Conservation (phyloP, 768 basidiomycete species). For the Daedaleopsis nitida region DNA sequence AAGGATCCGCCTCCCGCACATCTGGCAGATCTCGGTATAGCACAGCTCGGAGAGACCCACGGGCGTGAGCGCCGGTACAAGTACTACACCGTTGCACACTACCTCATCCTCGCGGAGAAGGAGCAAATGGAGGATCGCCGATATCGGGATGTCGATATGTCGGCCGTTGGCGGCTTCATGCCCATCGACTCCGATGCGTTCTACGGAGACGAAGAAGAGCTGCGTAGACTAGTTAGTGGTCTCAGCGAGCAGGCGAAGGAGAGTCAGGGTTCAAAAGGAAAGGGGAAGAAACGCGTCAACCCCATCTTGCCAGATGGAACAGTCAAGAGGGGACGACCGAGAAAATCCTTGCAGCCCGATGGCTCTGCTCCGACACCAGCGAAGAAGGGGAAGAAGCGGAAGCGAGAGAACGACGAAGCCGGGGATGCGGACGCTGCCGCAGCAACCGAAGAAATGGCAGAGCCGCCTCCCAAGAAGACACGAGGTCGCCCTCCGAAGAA, state of each 20-base stretch:
- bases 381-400: slow-evolving; percentile 34
- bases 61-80: slow-evolving; percentile 87
- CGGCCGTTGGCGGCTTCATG: slow-evolving; percentile 56
- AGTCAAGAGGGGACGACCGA: slow-evolving; percentile 61
- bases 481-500: slow-evolving; percentile 38
- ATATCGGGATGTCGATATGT: slow-evolving; percentile 49
- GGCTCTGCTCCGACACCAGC: not conserved
- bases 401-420: slow-evolving; percentile 14
- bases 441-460: not conserved
- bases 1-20: slow-evolving; percentile 67
- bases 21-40: slow-evolving; percentile 69
- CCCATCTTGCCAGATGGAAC: slow-evolving; percentile 51
- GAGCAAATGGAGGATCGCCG: slow-evolving; percentile 64
- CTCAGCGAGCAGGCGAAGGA: slow-evolving; percentile 36
- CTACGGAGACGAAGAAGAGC: slow-evolving; percentile 46
- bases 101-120: slow-evolving; percentile 57
- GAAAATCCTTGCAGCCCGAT: slow-evolving; percentile 37
- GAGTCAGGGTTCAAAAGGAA: slow-evolving; percentile 5
- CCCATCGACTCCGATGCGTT: slow-evolving; percentile 50
- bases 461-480: slow-evolving; percentile 20
- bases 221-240: slow-evolving; percentile 51
- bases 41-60: slow-evolving; percentile 75
- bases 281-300: slow-evolving; percentile 39
- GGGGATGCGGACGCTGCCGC: not conserved
- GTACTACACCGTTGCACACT: slow-evolving; percentile 77